Evolutionary conservation across 345 rosid species (phyloP), one percentile per base, ranked within the genome.

Genomic region (Rhodamnia rubescens): DNA sequence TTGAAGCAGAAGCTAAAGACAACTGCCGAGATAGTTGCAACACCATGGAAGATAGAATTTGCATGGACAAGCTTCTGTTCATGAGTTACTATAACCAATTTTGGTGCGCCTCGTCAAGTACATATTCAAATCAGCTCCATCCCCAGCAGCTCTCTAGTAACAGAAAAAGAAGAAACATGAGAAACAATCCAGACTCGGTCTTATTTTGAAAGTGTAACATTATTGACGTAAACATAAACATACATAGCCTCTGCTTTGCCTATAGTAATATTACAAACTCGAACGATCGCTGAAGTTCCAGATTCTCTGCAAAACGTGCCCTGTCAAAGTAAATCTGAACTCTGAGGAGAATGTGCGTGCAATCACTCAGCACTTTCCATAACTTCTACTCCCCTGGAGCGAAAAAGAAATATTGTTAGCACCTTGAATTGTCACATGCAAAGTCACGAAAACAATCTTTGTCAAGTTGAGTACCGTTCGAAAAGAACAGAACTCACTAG

Each of bases 381-480:
- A 6, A 27, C 74, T 61, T 29, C 74, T 59, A 27, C 40, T 27
- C 40, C 74, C 10, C 21, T 27, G 5, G 40, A 27, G 7, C 74
- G 7, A 14, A 61, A 61, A 7, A 27, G 5, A 27, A 13, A 61
- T 27, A 61, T 61, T 0, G 5, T 61, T 61, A 7, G 40, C 20
- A 61, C 74, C 21, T 3, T 0, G 11, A 20, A 59, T 27, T 59
- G 1, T 14, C 40, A 27, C 21, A 6, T 27, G 40, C 74, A 1
- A 61, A 61, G 5, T 61, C 21, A 27, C 1, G 74, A 27, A 61
- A 27, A 61, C 0, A 27, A 0, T 14, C 0, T 3, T 0, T 0
- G 0, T 59, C 74, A 27, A 59, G n/a, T 27, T 1, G 12, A 6
- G 14, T 59, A 40, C 21, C 20, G 5, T 15, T 0, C 6, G 0